Base-by-base conservation (phyloP, 2,329 filamentous ascomycete species). In the Hypoxylon sp. region DNA sequence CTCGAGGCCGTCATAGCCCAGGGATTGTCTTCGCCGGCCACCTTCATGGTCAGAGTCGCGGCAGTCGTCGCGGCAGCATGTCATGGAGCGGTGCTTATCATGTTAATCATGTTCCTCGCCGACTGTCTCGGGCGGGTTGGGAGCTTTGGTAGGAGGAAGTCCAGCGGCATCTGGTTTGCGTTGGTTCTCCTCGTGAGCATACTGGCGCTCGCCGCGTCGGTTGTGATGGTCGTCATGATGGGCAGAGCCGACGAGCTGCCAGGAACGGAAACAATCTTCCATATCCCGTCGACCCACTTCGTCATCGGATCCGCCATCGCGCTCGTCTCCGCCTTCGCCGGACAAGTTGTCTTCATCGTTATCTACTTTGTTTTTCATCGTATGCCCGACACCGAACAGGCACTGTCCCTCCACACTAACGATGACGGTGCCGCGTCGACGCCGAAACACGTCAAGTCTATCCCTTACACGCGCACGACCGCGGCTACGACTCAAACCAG, bases 311-410 rank as follows among this genome's bases (percentile, higher is more conserved):
- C 76, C 3, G 75, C 82, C 0, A 69, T 79, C 11, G 72, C 78
- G 11, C 72, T 85, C 48, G 78, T 76, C 8, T 53, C 81, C 33
- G 74, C 79, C 4, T 80, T 81, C 55, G 67, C 73, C 1, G 69
- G 74, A 6, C 83, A 86, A 65, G 69, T 82, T n/a, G 63, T 76
- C 20, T 85, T 83, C 62, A 69, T 83, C 42, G 70, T 80, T 21
- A 65, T 74, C 21, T 76, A 80, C 63, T 80, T 81, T 60, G 63
- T 81, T 26, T 58, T 72, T 27, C 71, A 69, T 18, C 75, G 79
- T 21, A 53, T 71, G 1, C 63, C 67, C n/a, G 66, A 66, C 23
- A 63, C 67, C 7, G 69, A 64, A n/a, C 62, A 67, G 40, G 67
- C 67, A 3, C 57, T 61, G 13, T 70, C 70, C 29, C 68, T 73